Percentiles rank a stretch among this genome's conserved stretches.
Evolutionary conservation across 2,329 filamentous ascomycete species (phyloP).

Genomic region (Myotisia sp.): DNA sequence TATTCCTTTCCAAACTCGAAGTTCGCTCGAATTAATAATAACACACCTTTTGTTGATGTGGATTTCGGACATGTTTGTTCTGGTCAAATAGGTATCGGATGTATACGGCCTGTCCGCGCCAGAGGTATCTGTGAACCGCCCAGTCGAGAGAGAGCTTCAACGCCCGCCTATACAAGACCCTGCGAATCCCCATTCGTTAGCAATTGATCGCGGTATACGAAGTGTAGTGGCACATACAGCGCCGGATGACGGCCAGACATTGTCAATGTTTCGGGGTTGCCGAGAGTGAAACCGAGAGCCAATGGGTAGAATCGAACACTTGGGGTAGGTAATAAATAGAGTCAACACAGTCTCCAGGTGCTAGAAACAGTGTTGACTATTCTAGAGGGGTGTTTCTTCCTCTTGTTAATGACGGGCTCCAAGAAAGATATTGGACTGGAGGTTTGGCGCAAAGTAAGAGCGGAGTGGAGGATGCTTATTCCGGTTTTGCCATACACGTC

Average conservation of each 20-base stretch:
- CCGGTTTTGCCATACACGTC: too few species aligned
- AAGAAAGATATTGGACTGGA: too few species aligned
- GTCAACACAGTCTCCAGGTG: too few species aligned
- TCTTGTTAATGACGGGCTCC: too few species aligned
- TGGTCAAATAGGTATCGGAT: constrained; percentile 91
- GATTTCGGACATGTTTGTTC: constrained; percentile 71
- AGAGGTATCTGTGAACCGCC: constrained; percentile 82
- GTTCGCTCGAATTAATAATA: background rate
- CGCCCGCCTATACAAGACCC: constrained; percentile 73
- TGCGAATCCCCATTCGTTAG: constrained; percentile 22
- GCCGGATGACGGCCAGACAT: constrained; percentile 19
- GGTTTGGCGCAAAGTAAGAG: too few species aligned
- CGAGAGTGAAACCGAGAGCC: too few species aligned
- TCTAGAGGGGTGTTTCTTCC: too few species aligned
- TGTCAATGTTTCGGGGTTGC: too few species aligned
- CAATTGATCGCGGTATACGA: background rate
- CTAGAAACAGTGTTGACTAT: too few species aligned
- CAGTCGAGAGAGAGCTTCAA: constrained; percentile 90
- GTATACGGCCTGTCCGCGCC: constrained; percentile 92
- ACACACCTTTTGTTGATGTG: constrained; percentile 68
- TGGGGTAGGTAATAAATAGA: too few species aligned
- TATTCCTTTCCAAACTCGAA: constrained; percentile 2
- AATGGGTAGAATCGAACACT: too few species aligned
- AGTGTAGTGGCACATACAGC: constrained; percentile 20
- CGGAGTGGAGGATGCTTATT: too few species aligned